phyloP scores from a whole-genome alignment of 352 stramenopile genomes.

The Globisporangium barbulae region DNA sequence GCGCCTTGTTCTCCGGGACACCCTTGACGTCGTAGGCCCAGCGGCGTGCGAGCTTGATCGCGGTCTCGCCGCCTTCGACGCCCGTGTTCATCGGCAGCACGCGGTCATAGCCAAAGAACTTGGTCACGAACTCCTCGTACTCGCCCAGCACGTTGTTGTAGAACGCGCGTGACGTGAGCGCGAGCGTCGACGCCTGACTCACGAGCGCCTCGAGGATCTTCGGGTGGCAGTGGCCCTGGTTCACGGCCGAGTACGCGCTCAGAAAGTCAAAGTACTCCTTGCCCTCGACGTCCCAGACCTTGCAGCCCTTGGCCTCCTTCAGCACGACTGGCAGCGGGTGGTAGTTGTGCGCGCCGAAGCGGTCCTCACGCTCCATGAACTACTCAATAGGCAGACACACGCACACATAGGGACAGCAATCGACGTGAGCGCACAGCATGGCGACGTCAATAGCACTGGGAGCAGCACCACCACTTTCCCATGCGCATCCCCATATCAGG shows the following conservation, averaged over 20 bases:
- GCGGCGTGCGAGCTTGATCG: constrained; percentile 94
- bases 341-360: constrained; percentile 98
- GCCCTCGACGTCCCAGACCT: constrained; percentile 96
- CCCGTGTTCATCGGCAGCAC: constrained; percentile 99
- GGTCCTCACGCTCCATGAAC: constrained; percentile 88
- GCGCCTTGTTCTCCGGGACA: constrained; percentile 88
- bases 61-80: constrained; percentile 98
- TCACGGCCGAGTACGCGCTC: constrained; percentile 90
- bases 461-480: not conserved
- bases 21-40: constrained; percentile 99
- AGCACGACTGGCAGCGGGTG: constrained; percentile 97
- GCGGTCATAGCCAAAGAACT: constrained; percentile 97
- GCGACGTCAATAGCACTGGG: not conserved
- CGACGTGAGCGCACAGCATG: not conserved
- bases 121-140: constrained; percentile 97
- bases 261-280: constrained; percentile 99
- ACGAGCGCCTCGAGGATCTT: constrained; percentile 95
- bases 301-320: constrained; percentile 85
- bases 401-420: not conserved
- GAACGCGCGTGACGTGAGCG: constrained; percentile 98
- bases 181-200: constrained; percentile 93
- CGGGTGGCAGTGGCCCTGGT: constrained; percentile 97
- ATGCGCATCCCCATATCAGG: not conserved
- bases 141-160: constrained; percentile 97
- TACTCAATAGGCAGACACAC: constrained; percentile 17